Evolutionary conservation across 129 eudicot genomes (phyloP).

Genomic region (Flaveria ramosissima): DNA sequence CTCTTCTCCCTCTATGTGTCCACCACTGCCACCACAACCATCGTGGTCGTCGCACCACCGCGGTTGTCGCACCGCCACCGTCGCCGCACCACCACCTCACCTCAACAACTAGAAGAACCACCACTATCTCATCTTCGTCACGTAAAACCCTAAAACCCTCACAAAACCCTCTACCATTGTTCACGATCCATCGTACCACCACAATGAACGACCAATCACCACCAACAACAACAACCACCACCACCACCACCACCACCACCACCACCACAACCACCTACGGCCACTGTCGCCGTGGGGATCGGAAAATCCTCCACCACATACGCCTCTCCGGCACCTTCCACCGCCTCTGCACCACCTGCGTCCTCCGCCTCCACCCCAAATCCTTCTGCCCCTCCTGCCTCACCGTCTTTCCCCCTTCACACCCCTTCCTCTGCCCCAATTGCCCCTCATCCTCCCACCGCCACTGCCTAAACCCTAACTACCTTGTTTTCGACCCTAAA

Average conservation of each 20-base stretch:
- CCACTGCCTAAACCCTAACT: slow-evolving; percentile 43
- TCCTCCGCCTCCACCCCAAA: slow-evolving; percentile 66
- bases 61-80: background rate
- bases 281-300: slow-evolving; percentile 4
- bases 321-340: slow-evolving; percentile 47
- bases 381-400: slow-evolving; percentile 59
- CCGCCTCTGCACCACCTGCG: slow-evolving; percentile 63
- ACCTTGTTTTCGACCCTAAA: slow-evolving; percentile 36
- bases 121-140: background rate
- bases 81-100: no score
- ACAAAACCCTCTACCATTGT: no score
- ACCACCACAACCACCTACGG: background rate
- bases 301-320: slow-evolving; percentile 26
- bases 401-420: slow-evolving; percentile 35
- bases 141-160: background rate
- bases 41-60: no score
- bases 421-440: slow-evolving; percentile 44
- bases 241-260: no score
- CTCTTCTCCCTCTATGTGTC: no score
- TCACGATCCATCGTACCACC: slow-evolving; percentile 6
- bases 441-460: slow-evolving; percentile 57
- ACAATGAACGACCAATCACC: slow-evolving; percentile 12
- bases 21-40: no score
- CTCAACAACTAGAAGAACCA: no score
- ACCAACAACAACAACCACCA: background rate